Percentiles rank a stretch among this genome's conserved stretches.
Evolutionary conservation across 2,329 filamentous ascomycete species (phyloP).

Genomic region (Hymenoscyphus scutula): DNA sequence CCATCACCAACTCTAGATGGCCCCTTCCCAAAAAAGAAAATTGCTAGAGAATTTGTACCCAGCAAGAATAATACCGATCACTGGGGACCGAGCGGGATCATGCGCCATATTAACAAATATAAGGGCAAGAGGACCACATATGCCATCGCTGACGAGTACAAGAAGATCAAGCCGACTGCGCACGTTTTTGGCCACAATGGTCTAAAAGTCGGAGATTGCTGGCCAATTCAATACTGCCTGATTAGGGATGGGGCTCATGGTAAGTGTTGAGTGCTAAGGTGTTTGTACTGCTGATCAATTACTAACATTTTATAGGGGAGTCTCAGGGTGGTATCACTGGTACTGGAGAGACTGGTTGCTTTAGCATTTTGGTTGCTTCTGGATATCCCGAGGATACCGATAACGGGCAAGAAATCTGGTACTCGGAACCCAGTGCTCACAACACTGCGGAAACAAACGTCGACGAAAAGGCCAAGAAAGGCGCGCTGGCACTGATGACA

Average conservation of each 20-base stretch:
- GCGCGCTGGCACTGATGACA: neutral
- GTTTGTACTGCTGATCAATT: neutral
- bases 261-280: constrained; percentile 1
- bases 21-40: neutral
- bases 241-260: constrained; percentile 15
- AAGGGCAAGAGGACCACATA: neutral
- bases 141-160: neutral
- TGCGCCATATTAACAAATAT: constrained; percentile 10
- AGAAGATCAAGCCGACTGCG: neutral
- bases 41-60: neutral
- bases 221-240: constrained; percentile 7
- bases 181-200: constrained; percentile 10
- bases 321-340: neutral
- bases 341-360: constrained; percentile 6
- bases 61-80: neutral
- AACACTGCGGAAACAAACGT: neutral
- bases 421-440: constrained; percentile 9
- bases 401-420: constrained; percentile 3
- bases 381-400: constrained; percentile 9
- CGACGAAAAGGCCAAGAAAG: neutral
- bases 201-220: constrained; percentile 4
- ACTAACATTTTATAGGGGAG: neutral
- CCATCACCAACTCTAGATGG: neutral
- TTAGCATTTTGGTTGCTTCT: constrained; percentile 6
- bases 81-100: constrained; percentile 9